Evolutionary conservation across 2,329 filamentous ascomycete genomes (phyloP), one percentile per base, ranked within the genome.

Genomic region (Neonectria magnoliae): DNA sequence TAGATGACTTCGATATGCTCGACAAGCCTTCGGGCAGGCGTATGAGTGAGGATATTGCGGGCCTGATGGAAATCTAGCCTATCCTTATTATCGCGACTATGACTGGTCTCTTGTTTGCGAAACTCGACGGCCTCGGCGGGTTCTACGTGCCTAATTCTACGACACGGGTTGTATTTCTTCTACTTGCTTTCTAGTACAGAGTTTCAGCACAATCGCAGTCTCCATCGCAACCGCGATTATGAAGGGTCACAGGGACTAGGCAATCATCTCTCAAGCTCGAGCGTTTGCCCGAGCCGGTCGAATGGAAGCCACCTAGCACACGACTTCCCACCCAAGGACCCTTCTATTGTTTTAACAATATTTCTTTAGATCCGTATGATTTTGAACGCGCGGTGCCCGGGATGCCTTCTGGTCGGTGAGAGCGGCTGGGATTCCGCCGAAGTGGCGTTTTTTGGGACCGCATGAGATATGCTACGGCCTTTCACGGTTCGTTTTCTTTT

Each of bases 21-120:
- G 75, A 77, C n/a, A 80, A 78, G 61, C 79, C 80, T 47, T 80
- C 81, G 8, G 81, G 87, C 48, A 82, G 88, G 44, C 84, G 85
- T 31, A 83, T 89, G 76, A 90, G 87, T 69, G 88, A 90, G 76
- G 88, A 91, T 66, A 83, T 90, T 51, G 87, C 87, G 31, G 83
- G 83, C 4, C 81, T 83, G 20, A 90, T 91, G 87, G 88, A 90
- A 73, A 85, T 90, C 70, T 88, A 83, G 68, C 59, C 60, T 48
- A 18, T 22, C 29, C 61, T 50, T 45, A 64, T 57, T 18, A 51
- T 38, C n/a, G 11, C 44, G 53, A 41, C 38, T 13, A 27, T 41
- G 31, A 16, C 22, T 27, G 13, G 7, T 53, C n/a, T 31, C 18
- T 20, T 51, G 22, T 14, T 11, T 27, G 18, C 16, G 36, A 57